Base-by-base conservation (phyloP, 352 stramenopile genomes). In the Globisporangium ultimum region DNA sequence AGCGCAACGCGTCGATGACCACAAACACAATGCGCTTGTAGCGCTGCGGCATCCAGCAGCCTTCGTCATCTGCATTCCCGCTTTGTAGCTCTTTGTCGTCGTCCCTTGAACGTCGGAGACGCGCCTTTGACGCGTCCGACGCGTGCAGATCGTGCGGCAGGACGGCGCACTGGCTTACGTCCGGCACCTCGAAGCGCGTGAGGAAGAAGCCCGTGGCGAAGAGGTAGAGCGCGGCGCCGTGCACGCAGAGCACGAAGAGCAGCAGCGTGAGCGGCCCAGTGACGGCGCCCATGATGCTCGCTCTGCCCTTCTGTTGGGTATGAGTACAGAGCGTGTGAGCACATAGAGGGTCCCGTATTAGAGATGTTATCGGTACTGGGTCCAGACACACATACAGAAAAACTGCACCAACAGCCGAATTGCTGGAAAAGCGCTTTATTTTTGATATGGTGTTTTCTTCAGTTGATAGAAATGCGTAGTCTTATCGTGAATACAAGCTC, bases 1-100 rank as follows among this genome's bases (percentile, higher is more conserved):
- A 99, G 34, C 96, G 81, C 48, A 99, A 73, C 17, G 96, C 97
- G 68, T 99, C 97, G 18, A 99, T 91, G 2, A 99, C 88, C 14
- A 99, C 67, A 61, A 99, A 93, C 13, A 98, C 82, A 40, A 98
- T 76, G 52, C 87, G 78, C 17, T 78, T 67, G 67, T 93, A 96
- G 61, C 79, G 78, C 24, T 62, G 69, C 36, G 79, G 71, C 72
- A 89, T 81, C 87, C 87, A 95, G 72, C 87, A 96, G 32, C 62
- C 24, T 32, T 32, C n/a, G 34, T 22, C 41, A 49, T 28, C 5
- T 47, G 24, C 24, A 13, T 43, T 43, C 38, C 38, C 48, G 15
- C 2, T 61, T n/a, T 41, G n/a, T 53, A 48, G 28, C 47, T 66
- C 55, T 52, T 60, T 41, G 2, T 43, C 49, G 52, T 36, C 63